Percentiles rank a stretch among this genome's conserved stretches.
These are phyloP conservation scores for Candida hungchunana DNA, from an alignment of 805 yeast species.

Conservation along the genomic window DNA sequence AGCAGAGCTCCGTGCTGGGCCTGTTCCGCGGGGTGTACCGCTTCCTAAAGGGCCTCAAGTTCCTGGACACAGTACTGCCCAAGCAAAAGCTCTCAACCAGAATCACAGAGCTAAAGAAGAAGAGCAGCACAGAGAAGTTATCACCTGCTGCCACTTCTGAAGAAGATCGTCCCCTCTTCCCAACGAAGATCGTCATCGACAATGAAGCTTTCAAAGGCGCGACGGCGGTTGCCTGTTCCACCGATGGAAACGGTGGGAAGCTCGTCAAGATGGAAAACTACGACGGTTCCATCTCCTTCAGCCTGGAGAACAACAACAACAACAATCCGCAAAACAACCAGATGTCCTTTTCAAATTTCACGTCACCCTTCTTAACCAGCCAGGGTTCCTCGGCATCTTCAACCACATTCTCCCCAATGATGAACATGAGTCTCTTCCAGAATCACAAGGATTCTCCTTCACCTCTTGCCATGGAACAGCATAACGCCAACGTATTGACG, in stretches of 20 bases:
- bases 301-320: slow-evolving; percentile 29
- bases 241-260: slow-evolving; percentile 43
- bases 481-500: slow-evolving; percentile 1
- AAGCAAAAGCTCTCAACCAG: background rate
- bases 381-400: slow-evolving; percentile 17
- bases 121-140: background rate
- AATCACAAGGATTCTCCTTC: slow-evolving; percentile 17
- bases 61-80: slow-evolving; percentile 19
- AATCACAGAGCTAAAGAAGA: background rate
- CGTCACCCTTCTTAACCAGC: slow-evolving; percentile 23
- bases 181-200: slow-evolving; percentile 18
- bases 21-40: slow-evolving; percentile 7
- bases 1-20: slow-evolving; percentile 6
- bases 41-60: slow-evolving; percentile 15
- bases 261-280: slow-evolving; percentile 47
- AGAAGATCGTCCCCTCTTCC: slow-evolving; percentile 17
- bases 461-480: slow-evolving; percentile 13
- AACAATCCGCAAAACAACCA: background rate
- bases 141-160: background rate
- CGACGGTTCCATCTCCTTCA: slow-evolving; percentile 57
- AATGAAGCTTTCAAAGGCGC: slow-evolving; percentile 10
- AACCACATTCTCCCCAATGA: slow-evolving; percentile 18
- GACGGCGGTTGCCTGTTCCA: slow-evolving; percentile 39
- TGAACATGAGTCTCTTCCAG: slow-evolving; percentile 6
- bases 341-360: slow-evolving; percentile 10